Evolutionary conservation across 2,329 filamentous ascomycete species (phyloP).

Genomic region (Diplocarpon rosae): DNA sequence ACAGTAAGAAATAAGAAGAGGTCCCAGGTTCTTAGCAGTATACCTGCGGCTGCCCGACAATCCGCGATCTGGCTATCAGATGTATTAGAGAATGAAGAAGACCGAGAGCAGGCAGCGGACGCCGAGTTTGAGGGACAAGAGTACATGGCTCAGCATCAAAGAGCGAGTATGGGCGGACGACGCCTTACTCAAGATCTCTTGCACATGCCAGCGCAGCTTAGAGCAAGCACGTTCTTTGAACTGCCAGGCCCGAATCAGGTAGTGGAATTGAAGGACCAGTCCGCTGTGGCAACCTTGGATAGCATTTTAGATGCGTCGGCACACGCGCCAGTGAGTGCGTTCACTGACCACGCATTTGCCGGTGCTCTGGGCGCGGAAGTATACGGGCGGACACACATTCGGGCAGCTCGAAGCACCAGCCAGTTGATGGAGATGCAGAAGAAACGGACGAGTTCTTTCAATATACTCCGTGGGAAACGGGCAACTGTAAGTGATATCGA

Average conservation of each 20-base stretch:
- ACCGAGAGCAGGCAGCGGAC: slow-evolving; percentile 13
- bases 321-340: slow-evolving; percentile 76
- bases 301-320: slow-evolving; percentile 86
- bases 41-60: slow-evolving; percentile 37
- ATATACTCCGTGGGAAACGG: slow-evolving; percentile 31
- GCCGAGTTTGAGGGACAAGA: slow-evolving; percentile 21
- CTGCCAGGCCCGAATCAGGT: slow-evolving; percentile 41
- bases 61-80: slow-evolving; percentile 29
- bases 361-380: slow-evolving; percentile 66
- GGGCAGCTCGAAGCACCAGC: slow-evolving; percentile 39
- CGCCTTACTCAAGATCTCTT: slow-evolving; percentile 31
- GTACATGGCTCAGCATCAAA: slow-evolving; percentile 27
- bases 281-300: slow-evolving; percentile 80
- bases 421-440: slow-evolving; percentile 29
- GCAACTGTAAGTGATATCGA: slow-evolving; percentile 18
- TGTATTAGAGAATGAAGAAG: slow-evolving; percentile 22
- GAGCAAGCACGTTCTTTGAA: slow-evolving; percentile 89
- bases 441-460: slow-evolving; percentile 37
- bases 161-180: slow-evolving; percentile 25
- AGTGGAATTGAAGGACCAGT: slow-evolving; percentile 59
- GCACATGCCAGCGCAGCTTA: slow-evolving; percentile 67
- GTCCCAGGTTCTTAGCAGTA: slow-evolving; percentile 58
- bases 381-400: slow-evolving; percentile 50
- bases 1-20: slow-evolving; percentile 57
- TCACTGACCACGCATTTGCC: slow-evolving; percentile 78